Base-by-base conservation (phyloP, 768 basidiomycete species). In the Calocybe gangraenosa region DNA sequence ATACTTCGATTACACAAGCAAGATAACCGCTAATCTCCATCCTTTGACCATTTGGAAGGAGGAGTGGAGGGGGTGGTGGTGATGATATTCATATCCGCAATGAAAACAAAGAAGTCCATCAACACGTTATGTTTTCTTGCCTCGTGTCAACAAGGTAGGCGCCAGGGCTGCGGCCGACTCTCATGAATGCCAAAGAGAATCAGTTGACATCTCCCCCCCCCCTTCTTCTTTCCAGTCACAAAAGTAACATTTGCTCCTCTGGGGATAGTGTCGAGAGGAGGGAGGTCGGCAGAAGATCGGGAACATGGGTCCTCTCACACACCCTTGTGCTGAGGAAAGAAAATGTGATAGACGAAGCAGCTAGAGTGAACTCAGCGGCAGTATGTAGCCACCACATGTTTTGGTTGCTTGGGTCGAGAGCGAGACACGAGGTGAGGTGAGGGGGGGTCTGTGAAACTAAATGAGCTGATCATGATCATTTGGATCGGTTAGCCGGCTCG, bases 401-500 rank as follows among this genome's bases (percentile, higher is more conserved):
- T 28, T 11, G 25, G 5, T 28, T 5, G 5, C 11, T 28, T 28
- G 11, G 25, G 33, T 23, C 22, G 39, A 31, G 25, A 21, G 25
- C 18, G 45, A 52, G 51, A 50, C 48, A 55, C 51, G 42, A 25
- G 43, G 42, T 22, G 33, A 37, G 37, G 40, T 41, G 43, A 54
- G 40, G 15, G 8, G 13, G 44, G 37, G 15, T 30, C 13, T 28
- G 15, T 44, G 30, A 18, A 41, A 44, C 25, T 28, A 28, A 32
- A 38, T 15, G 49, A 36, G 14, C 18, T 43, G 53, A 54, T 54
- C 47, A 48, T 52, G 42, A 48, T 50, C 48, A 47, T 48, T 52
- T 46, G 50, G 28, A 30, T 50, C 46, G 55, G 47, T 37, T 44
- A 44, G 11, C 52, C 55, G 55, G 55, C 49, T 56, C 54, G 51